Base-by-base conservation (phyloP, 1,284 basidiomycete genomes). In the Cutaneotrichosporon mucoides region DNA sequence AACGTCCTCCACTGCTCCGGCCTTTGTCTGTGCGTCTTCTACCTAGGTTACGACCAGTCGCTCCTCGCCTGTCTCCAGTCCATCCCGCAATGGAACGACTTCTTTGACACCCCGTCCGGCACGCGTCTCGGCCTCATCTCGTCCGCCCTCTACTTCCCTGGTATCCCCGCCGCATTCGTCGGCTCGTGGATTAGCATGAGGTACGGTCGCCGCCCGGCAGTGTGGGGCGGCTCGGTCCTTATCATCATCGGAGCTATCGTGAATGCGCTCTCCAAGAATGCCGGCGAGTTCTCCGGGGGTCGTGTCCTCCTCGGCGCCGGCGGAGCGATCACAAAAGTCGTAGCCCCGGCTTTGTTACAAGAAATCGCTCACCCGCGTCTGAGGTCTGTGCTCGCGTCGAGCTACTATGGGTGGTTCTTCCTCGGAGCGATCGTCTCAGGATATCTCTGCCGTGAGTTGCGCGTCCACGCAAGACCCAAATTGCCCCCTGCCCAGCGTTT, bases 401-500 rank as follows among this genome's bases (percentile, higher is more conserved):
- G 84, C 43, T 89, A 88, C 80, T 89, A 89, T 79, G 85, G 86
- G n/a, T 83, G 88, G 53, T 89, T 87, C 87, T 76, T 72, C 60
- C 84, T 86, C 24, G 88, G 88, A 59, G 81, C 86, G 10, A 60
- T 65, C 33, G 47, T 59, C 15, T 80, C 61, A 10, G 62, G 61
- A 1, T 70, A 63, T 59, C 42, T 66, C n/a, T 48, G 46, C 8
- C 46, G 51, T 52, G 41, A 52, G 51, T 50, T 9, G 38, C 38
- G 9, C 24, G 24, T 24, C 24, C 24, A 24, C 3, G 2, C 2
- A 24, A 3, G 24, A 3, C 24, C 24, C 24, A 24, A 24, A 24
- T 24, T 2, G 24, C 2, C 2, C 24, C 24, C 3, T 40, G 8
- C 8, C 8, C 8, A 9, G 38, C 38, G 8, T 40, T 24, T 24